A percentile compares a stretch with the other conserved stretches of the same genome.
These are phyloP conservation scores for Coemansia sp. DNA, from an alignment of 192 early-diverging fungal species.

Conservation along the genomic window DNA sequence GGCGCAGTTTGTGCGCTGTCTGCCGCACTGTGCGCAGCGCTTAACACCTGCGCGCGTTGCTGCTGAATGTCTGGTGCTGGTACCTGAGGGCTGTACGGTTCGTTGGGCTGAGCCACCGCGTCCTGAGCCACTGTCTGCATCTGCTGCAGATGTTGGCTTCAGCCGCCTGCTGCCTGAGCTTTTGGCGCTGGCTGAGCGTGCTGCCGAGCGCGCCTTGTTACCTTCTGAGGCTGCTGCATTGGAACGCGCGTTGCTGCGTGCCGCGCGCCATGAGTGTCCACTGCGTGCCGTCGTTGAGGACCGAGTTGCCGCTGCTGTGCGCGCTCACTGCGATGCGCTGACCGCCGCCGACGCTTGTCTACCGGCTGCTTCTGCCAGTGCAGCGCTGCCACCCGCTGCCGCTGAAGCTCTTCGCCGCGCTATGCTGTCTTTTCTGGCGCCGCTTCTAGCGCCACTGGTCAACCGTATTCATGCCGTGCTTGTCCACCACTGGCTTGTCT, in stretches of 20 bases:
- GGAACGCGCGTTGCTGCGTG: constrained; percentile 44
- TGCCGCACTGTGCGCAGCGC: constrained; percentile 13
- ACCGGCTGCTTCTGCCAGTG: not conserved
- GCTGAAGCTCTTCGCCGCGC: constrained; percentile 28
- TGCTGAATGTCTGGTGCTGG: constrained; percentile 39
- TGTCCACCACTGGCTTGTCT: constrained; percentile 51
- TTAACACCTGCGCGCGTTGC: constrained; percentile 21
- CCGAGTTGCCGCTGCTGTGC: constrained; percentile 29
- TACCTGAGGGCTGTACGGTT: constrained; percentile 46
- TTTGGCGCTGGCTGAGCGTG: constrained; percentile 31
- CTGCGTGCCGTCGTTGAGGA: constrained; percentile 52
- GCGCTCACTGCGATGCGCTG: constrained; percentile 28
- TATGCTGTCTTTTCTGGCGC: constrained; percentile 38
- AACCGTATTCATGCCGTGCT: constrained; percentile 30
- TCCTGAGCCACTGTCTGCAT: not conserved
- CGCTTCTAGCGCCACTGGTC: constrained; percentile 27
- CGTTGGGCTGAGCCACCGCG: constrained; percentile 38
- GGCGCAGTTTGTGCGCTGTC: constrained; percentile 44
- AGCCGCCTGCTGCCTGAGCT: constrained; percentile 38
- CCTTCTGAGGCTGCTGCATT: constrained; percentile 31
- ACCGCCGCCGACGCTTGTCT: not conserved
- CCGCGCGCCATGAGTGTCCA: constrained; percentile 47
- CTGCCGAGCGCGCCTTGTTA: constrained; percentile 17
- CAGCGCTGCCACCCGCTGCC: constrained; percentile 33
- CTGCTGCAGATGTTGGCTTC: constrained; percentile 33